Evolutionary conservation across 306 rosid species (phyloP), one percentile per base, ranked within the genome.

Genomic region (Crotalaria pallida): DNA sequence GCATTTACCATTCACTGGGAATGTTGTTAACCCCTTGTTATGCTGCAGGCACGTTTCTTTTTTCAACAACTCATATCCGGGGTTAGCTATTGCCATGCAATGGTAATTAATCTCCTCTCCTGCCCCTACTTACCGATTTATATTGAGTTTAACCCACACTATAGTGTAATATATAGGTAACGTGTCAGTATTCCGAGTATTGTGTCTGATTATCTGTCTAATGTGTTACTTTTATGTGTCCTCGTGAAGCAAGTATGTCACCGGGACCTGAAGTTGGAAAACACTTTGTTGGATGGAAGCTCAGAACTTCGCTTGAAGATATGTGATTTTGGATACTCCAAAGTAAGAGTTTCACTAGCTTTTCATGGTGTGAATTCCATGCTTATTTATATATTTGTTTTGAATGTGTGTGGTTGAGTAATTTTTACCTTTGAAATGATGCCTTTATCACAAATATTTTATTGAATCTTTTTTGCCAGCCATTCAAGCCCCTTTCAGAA

Each of bases 21-120:
- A 47, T 36, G 65, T 60, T 68, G 69, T 45, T 72, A 55, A 67
- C 53, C 47, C 3, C 7, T 29, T 81, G 15, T 43, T 68, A 29
- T 82, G 80, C 22, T 87, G 65, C 77, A 94, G 99, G 97, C 97
- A 38, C 96, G 99, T 48, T 94, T 91, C 91, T 94, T 94, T 81
- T 94, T 94, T 84, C 99, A 91, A 49, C 99, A 94, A 77, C 99
- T 94, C 67, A 87, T 94, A 81, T 94, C 97, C 12, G 99, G 99
- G 77, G 99, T 94, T 60, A 94, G 97, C 83, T 94, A 83, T 75
- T 94, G 96, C 78, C 99, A 94, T 79, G 95, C 91, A 24, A 94
- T 94, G 99, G 99, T 91, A 90, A 76, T 58, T 52, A 6, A 85
- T 31, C 40, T 18, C 53, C 51, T 67, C 12, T 10, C 29, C 50